Conservation (phyloP, 305 asterid genomes). For the Fraxinus velutina region DNA sequence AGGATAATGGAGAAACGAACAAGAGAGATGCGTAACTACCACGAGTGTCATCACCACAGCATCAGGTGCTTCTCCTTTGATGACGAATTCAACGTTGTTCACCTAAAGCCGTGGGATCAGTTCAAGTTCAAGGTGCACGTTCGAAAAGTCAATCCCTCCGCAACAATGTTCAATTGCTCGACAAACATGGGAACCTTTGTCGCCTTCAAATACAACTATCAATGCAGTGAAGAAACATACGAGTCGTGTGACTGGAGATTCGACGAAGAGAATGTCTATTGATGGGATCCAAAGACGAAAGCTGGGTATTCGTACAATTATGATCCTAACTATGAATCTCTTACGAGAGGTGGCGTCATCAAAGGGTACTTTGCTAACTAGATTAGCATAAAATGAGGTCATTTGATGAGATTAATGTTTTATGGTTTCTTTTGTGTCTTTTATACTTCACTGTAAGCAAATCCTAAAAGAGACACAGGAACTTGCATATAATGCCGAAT, state of each 20-base stretch:
- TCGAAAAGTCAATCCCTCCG: constrained; percentile 35
- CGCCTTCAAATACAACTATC: constrained; percentile 44
- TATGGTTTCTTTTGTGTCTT: background rate
- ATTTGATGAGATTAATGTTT: background rate
- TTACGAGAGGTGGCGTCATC: constrained; percentile 60
- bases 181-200: constrained; percentile 73
- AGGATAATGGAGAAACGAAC: background rate
- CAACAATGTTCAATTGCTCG: constrained; percentile 75
- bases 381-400: background rate
- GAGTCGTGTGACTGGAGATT: constrained; percentile 53
- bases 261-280: constrained; percentile 43
- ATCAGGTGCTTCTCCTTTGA: constrained; percentile 64
- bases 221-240: constrained; percentile 24
- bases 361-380: constrained; percentile 48
- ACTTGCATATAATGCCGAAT: background rate
- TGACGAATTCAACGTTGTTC: constrained; percentile 25
- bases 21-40: background rate
- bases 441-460: background rate
- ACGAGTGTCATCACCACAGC: background rate
- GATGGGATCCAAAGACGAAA: constrained; percentile 25
- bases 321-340: constrained; percentile 72
- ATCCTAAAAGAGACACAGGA: background rate
- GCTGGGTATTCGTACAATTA: constrained; percentile 31
- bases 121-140: constrained; percentile 36
- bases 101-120: constrained; percentile 36